Evolutionary conservation across 345 rosid genomes (phyloP), one percentile per base, ranked within the genome.

Genomic region (Salix brachista): DNA sequence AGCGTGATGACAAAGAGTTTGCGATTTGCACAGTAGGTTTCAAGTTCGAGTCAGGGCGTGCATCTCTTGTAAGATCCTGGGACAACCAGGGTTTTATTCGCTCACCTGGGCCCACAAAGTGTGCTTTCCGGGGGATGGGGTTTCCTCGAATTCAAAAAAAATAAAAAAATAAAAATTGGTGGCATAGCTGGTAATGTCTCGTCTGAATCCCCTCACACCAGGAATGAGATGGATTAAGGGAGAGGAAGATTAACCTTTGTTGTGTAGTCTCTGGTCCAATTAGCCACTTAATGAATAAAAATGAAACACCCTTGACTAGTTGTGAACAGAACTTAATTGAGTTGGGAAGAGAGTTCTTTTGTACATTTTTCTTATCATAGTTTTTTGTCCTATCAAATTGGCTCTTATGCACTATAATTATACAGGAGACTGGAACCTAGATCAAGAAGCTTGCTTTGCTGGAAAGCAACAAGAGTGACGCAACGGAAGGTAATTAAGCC

Each of bases 361-460:
- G 26, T 41, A 39, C n/a, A 58, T 65, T 58, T 42, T 34, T 7
- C 7, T 37, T 7, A 13, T 32, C 25, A 37, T n/a, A 10, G 26
- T 23, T 73, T 39, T 23, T 73, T 66, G 16, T 37, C 6, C 17
- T 69, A 26, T 14, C 75, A 41, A 25, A 50, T 44, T 65, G 67
- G 21, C 68, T 72, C 65, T 78, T 41, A 58, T 65, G 25, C 76
- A 68, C 62, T 72, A 30, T 70, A 21, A 74, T 69, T 80, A 78
- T 72, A 65, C 92, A 96, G 98, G 91, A 92, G 91, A 80, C 90
- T 96, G 76, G 99, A 96, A 82, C 89, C 98, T 2, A 86, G 86
- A 80, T 90, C 99, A 5, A 91, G 94, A 88, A 92, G 89, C 86
- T 82, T 94, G 85, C 85, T 94, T 61, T 91, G 99, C 86, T 92